Conservation (phyloP, 306 rosid genomes). For the Vigna hirtella region DNA sequence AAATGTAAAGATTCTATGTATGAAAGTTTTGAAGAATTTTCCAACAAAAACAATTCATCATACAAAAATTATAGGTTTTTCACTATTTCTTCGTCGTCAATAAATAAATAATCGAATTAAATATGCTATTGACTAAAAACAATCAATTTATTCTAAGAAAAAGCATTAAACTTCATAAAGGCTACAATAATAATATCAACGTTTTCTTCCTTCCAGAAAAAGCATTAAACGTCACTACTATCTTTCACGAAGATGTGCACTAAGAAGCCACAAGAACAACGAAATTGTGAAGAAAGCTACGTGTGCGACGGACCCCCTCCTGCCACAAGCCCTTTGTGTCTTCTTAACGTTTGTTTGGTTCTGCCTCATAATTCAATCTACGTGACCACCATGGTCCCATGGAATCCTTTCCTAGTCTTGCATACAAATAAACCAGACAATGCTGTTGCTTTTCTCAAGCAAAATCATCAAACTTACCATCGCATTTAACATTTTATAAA, state of each 20-base stretch:
- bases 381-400: background rate
- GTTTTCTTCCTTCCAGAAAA: background rate
- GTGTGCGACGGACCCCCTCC: background rate
- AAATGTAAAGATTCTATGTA: too few species aligned
- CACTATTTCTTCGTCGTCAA: too few species aligned
- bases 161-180: too few species aligned
- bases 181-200: background rate
- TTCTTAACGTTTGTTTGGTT: background rate
- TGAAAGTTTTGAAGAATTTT: too few species aligned
- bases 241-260: background rate
- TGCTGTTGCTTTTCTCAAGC: background rate
- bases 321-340: slow-evolving; percentile 12
- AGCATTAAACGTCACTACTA: background rate
- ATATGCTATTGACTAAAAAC: too few species aligned
- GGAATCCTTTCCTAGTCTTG: background rate
- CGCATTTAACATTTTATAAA: background rate
- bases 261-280: background rate
- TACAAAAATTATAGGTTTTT: too few species aligned
- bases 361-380: background rate
- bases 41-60: too few species aligned
- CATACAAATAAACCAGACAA: background rate
- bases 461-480: background rate
- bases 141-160: too few species aligned
- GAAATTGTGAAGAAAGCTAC: slow-evolving; percentile 9
- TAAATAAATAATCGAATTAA: too few species aligned